Evolutionary conservation across 768 basidiomycete genomes (phyloP).

Genomic region (Paxillus involutus): DNA sequence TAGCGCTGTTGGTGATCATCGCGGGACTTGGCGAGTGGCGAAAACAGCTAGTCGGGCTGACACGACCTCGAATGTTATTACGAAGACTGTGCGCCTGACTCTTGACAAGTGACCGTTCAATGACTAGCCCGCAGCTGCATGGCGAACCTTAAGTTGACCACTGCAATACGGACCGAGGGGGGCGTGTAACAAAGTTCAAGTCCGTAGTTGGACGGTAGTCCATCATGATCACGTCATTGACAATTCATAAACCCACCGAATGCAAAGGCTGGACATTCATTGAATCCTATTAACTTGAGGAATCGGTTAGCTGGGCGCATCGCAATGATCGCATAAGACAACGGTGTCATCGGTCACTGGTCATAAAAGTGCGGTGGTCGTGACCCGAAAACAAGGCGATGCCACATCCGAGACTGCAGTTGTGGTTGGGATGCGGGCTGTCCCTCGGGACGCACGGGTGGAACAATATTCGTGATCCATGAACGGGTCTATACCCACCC

Average conservation of each 20-base stretch:
- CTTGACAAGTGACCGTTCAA: constrained; percentile 10
- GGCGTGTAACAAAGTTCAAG: constrained; percentile 24
- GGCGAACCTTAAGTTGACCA: constrained; percentile 1
- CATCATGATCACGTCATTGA: constrained; percentile 26
- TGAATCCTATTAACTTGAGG: constrained; percentile 9
- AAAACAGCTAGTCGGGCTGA: constrained; percentile 8
- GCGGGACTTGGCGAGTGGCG: not conserved
- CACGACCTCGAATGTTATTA: constrained; percentile 13
- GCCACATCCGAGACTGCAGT: not conserved
- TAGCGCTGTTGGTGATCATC: constrained; percentile 1
- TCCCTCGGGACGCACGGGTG: not conserved
- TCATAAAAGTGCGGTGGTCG: constrained; percentile 16
- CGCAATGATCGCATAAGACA: constrained; percentile 18
- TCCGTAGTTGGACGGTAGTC: no score
- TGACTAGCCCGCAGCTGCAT: not conserved
- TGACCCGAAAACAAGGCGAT: constrained; percentile 13
- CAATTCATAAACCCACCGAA: constrained; percentile 14
- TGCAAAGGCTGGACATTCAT: constrained; percentile 7
- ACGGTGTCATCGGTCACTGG: constrained; percentile 13
- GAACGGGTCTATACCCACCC: constrained; percentile 4
- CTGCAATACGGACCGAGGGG: constrained; percentile 9
- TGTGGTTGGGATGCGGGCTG: constrained; percentile 8
- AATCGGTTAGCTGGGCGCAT: constrained; percentile 17
- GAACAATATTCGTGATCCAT: constrained; percentile 2
- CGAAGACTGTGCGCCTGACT: not conserved